phyloP scores from a whole-genome alignment of 2,329 filamentous ascomycete species.

The Niveomyces coronatus region DNA sequence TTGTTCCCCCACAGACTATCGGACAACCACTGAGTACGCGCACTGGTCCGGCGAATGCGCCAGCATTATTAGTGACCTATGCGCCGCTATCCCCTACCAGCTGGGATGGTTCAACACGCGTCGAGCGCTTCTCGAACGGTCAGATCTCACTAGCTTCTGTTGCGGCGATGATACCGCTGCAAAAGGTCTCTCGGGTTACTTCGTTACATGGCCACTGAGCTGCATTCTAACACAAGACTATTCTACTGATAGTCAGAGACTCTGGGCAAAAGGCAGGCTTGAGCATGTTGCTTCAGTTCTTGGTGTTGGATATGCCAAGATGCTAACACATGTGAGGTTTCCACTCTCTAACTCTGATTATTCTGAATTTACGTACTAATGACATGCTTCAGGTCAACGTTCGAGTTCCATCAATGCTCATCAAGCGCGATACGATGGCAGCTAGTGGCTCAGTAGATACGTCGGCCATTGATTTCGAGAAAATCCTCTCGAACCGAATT shows the following conservation, averaged over 20 bases:
- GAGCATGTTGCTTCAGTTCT: constrained; percentile 43
- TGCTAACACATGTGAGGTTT: constrained; percentile 44
- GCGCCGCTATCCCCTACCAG: constrained; percentile 51
- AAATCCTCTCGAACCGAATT: constrained; percentile 29
- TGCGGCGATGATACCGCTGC: constrained; percentile 38
- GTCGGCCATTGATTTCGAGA: constrained; percentile 28
- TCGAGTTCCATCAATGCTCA: constrained; percentile 52
- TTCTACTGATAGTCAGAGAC: constrained; percentile 45
- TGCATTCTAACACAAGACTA: constrained; percentile 47
- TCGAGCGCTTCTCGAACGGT: constrained; percentile 28
- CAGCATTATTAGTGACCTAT: constrained; percentile 46
- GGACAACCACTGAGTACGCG: constrained; percentile 52
- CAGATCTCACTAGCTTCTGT: constrained; percentile 34
- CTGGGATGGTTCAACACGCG: constrained; percentile 46
- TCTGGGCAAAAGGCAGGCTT: constrained; percentile 44
- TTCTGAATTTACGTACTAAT: too few species aligned
- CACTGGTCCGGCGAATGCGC: constrained; percentile 39
- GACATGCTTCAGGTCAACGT: constrained; percentile 49
- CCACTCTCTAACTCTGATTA: too few species aligned
- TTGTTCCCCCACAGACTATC: constrained; percentile 49
- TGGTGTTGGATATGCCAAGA: constrained; percentile 48
- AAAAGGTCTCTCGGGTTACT: constrained; percentile 48
- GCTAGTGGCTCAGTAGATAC: constrained; percentile 16
- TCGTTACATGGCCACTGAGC: constrained; percentile 48
- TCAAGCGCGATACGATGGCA: constrained; percentile 42